phyloP scores from a whole-genome alignment of 225 moss, liverwort and hornwort genomes.

The Climacium dendroides region DNA sequence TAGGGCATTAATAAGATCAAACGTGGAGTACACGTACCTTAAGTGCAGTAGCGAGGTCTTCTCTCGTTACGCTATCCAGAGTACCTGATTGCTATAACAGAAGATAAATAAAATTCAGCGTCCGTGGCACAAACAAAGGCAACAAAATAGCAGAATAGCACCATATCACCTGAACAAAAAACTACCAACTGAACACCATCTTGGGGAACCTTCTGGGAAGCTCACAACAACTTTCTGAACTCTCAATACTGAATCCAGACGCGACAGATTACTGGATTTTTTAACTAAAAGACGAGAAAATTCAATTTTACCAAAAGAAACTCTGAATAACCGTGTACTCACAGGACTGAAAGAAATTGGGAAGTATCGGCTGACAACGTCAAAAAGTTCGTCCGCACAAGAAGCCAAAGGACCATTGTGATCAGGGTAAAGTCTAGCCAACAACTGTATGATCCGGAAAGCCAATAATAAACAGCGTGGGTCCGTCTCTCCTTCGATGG shows the following conservation, averaged over 20 bases:
- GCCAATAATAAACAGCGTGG: conserved; percentile 58
- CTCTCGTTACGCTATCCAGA: conserved; percentile 49
- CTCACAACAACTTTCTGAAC: neutral
- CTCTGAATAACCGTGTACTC: neutral
- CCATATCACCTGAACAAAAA: neutral
- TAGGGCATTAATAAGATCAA: neutral
- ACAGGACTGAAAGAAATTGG: conserved; percentile 71
- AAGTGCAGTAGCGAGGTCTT: conserved; percentile 52
- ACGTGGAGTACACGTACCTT: conserved; percentile 25
- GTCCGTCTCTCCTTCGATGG: conserved; percentile 77
- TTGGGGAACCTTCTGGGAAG: neutral
- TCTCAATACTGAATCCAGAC: neutral
- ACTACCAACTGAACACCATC: neutral
- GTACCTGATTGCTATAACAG: conserved; percentile 38
- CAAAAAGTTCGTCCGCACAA: conserved; percentile 54
- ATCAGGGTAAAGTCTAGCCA: conserved; percentile 49
- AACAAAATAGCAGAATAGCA: neutral
- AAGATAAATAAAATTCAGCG: neutral
- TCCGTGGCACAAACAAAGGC: neutral
- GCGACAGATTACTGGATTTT: neutral
- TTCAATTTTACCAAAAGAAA: neutral
- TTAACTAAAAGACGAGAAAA: neutral
- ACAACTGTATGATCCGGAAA: conserved; percentile 49
- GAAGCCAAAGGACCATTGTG: conserved; percentile 50
- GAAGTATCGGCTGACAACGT: conserved; percentile 66